Percentiles rank a stretch among this genome's conserved stretches.
These are phyloP conservation scores for Russula sp. DNA, from an alignment of 768 basidiomycete species.

Conservation along the genomic window DNA sequence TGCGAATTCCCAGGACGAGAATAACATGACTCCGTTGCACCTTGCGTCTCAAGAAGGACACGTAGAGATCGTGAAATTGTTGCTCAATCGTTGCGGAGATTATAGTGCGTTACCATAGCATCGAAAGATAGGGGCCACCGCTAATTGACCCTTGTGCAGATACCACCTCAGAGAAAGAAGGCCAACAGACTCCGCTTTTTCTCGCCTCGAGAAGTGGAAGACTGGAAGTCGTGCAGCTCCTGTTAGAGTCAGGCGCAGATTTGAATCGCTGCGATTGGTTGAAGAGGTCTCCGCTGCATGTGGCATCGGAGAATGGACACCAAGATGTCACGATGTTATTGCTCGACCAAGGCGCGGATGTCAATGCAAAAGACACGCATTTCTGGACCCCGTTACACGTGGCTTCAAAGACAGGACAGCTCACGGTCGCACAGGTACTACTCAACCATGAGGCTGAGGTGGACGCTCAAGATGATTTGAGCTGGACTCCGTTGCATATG, in stretches of 20 bases:
- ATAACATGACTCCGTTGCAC: not conserved
- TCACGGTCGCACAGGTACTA: too few relatives aligned
- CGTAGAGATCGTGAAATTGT: not conserved
- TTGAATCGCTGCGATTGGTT: not conserved
- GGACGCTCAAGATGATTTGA: too few relatives aligned
- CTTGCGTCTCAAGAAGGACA: not conserved
- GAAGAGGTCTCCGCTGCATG: not conserved
- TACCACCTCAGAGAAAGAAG: too few relatives aligned
- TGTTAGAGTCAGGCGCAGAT: not conserved
- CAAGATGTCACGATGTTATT: not conserved
- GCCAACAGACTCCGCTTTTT: not conserved
- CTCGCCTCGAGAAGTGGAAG: not conserved
- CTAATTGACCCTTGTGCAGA: too few relatives aligned
- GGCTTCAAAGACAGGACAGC: too few relatives aligned
- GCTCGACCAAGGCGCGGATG: not conserved
- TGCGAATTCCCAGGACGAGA: too few relatives aligned
- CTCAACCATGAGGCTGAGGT: too few relatives aligned
- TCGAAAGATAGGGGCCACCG: too few relatives aligned
- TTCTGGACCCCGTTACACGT: too few relatives aligned
- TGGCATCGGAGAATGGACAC: not conserved
- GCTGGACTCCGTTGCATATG: too few relatives aligned
- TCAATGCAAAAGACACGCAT: too few relatives aligned
- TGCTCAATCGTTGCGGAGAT: not conserved
- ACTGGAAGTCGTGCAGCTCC: not conserved
- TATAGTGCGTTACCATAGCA: too few relatives aligned